Percentiles rank a stretch among this genome's conserved stretches.
phyloP scores from a whole-genome alignment of 2,329 filamentous ascomycete genomes.

The Dothideomycetes sp. region DNA sequence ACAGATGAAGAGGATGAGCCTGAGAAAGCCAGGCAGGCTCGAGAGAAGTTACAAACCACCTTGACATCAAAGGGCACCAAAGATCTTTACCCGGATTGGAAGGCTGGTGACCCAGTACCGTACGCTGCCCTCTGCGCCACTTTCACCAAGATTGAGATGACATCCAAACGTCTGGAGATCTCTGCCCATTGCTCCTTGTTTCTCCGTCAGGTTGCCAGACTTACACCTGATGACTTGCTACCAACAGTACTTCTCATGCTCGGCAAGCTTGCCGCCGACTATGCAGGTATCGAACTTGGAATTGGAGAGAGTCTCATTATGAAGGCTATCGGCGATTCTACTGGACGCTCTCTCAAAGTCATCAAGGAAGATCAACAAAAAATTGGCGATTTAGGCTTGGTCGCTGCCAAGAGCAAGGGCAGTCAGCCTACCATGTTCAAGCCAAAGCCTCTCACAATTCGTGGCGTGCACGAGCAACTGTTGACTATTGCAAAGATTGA shows the following conservation, averaged over 20 bases:
- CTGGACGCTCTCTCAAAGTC: constrained; percentile 72
- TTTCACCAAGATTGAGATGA: constrained; percentile 90
- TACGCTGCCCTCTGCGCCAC: constrained; percentile 92
- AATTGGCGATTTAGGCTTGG: constrained; percentile 87
- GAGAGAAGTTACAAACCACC: constrained; percentile 69
- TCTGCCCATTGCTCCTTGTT: constrained; percentile 83
- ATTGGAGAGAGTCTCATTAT: constrained; percentile 97
- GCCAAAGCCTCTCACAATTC: constrained; percentile 78
- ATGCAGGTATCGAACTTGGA: constrained; percentile 91
- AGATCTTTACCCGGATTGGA: constrained; percentile 93
- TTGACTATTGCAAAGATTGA: constrained; percentile 79
- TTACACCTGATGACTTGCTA: constrained; percentile 79
- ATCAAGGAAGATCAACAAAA: constrained; percentile 96
- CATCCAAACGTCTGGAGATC: constrained; percentile 81
- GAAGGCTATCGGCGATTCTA: constrained; percentile 95
- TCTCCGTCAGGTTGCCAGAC: constrained; percentile 80
- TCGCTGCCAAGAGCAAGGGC: constrained; percentile 88
- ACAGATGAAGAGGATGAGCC: constrained; percentile 56
- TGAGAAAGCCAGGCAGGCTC: constrained; percentile 59
- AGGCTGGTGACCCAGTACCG: constrained; percentile 74
- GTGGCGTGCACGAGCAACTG: constrained; percentile 75
- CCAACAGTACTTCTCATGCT: constrained; percentile 91
- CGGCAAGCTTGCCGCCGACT: constrained; percentile 94
- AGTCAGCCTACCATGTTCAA: constrained; percentile 99
- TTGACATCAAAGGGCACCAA: constrained; percentile 52